Evolutionary conservation across 169 alveolate genomes (phyloP).

Genomic region (Plasmodium gallinaceum): DNA sequence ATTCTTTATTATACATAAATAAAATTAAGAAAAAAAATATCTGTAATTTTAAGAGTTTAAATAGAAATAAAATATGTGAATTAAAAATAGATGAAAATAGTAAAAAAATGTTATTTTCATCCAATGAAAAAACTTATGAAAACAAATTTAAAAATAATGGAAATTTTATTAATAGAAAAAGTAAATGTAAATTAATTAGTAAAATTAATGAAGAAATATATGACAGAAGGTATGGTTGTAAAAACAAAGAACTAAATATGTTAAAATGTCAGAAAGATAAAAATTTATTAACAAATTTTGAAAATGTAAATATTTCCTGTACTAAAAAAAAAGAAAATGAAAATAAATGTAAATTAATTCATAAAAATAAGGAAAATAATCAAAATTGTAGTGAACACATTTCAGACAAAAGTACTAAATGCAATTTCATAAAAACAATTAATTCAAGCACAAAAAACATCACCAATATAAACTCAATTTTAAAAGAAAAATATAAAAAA

Average conservation of each 20-base stretch:
- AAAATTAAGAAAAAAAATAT: neutral
- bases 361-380: slow-evolving; percentile 17
- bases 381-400: neutral
- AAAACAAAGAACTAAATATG: neutral
- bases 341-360: slow-evolving; percentile 21
- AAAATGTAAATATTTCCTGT: neutral
- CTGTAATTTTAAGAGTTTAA: neutral
- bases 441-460: neutral
- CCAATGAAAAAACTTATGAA: too few species aligned
- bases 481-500: slow-evolving; percentile 12
- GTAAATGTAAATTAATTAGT: neutral
- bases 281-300: neutral
- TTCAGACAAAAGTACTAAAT: neutral
- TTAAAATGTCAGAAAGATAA: neutral
- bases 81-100: slow-evolving; percentile 19
- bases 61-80: slow-evolving; percentile 3
- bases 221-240: neutral
- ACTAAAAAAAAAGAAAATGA: neutral
- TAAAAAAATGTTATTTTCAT: neutral
- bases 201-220: neutral
- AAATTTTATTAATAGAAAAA: neutral
- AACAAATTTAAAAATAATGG: too few species aligned
- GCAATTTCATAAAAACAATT: neutral
- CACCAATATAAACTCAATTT: neutral
- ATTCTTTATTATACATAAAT: too few species aligned